A percentile compares a stretch with the other conserved stretches of the same genome.
Evolutionary conservation across 2,329 filamentous ascomycete species (phyloP).

Genomic region (Epichloe sp.): DNA sequence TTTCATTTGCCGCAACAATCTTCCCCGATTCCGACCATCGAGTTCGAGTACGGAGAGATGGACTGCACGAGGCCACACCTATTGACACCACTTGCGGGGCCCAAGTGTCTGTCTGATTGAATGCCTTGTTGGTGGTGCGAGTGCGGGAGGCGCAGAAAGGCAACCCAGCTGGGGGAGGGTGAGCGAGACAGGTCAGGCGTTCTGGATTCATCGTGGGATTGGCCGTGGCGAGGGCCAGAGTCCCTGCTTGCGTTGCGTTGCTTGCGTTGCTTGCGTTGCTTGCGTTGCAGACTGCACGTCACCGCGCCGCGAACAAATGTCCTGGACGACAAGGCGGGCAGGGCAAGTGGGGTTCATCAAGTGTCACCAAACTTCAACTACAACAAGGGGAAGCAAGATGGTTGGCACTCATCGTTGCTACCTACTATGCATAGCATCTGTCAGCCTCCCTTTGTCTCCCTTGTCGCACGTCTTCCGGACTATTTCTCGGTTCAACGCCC

Average conservation of each 20-base stretch:
- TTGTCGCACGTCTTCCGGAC: neutral
- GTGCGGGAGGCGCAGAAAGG: slow-evolving; percentile 1
- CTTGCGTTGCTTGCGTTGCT: neutral
- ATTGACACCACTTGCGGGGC: neutral
- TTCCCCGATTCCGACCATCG: slow-evolving; percentile 2
- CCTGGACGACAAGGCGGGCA: neutral
- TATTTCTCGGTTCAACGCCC: neutral
- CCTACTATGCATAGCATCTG: neutral
- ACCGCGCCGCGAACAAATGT: neutral
- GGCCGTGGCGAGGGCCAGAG: neutral
- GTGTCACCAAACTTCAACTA: neutral
- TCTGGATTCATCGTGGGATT: slow-evolving; percentile 2
- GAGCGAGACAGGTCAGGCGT: slow-evolving; percentile 5
- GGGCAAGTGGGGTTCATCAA: neutral
- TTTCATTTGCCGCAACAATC: neutral
- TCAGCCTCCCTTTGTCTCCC: neutral
- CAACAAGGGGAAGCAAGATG: neutral
- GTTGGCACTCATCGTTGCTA: neutral
- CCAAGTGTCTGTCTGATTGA: neutral
- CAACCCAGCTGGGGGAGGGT: slow-evolving; percentile 1
- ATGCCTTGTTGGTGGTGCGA: neutral
- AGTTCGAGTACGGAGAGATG: neutral
- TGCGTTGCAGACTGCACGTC: slow-evolving; percentile 4
- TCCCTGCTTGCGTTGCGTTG: neutral
- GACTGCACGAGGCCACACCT: neutral